A percentile compares a stretch with the other conserved stretches of the same genome.
Evolutionary conservation across 306 rosid genomes (phyloP).

Genomic region (Fragaria ananassa): DNA sequence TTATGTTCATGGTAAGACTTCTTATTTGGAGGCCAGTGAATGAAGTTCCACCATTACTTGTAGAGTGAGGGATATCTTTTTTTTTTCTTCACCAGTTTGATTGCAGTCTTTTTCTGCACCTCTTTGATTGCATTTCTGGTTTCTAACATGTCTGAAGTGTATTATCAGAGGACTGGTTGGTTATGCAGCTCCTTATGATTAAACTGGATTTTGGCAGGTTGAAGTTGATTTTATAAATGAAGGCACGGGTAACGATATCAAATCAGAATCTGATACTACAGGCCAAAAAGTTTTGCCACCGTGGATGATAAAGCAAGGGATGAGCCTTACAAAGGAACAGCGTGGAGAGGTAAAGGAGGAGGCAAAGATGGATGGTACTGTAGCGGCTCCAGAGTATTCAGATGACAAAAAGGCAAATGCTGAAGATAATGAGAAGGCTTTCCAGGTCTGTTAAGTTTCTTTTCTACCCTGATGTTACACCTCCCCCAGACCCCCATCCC

Average conservation of each 20-base stretch:
- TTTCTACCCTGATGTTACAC: not conserved
- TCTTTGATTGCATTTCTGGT: not conserved
- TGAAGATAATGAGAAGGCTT: constrained; percentile 47
- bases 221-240: constrained; percentile 77
- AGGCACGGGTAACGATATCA: constrained; percentile 54
- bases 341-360: constrained; percentile 81
- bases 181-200: not conserved
- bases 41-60: not conserved
- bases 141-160: not conserved
- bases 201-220: constrained; percentile 49
- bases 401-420: constrained; percentile 65
- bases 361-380: constrained; percentile 58
- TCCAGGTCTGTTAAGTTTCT: constrained; percentile 47
- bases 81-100: not conserved
- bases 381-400: constrained; percentile 42
- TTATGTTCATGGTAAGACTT: not conserved
- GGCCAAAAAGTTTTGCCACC: constrained; percentile 81
- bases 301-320: constrained; percentile 93
- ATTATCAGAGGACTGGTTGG: not conserved
- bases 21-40: not conserved
- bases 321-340: constrained; percentile 90
- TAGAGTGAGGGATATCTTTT: not conserved
- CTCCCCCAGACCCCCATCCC: not conserved
- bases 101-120: not conserved
- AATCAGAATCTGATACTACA: constrained; percentile 57